Conservation (phyloP, 2,329 filamentous ascomycete genomes). For the Trichoderma breve region DNA sequence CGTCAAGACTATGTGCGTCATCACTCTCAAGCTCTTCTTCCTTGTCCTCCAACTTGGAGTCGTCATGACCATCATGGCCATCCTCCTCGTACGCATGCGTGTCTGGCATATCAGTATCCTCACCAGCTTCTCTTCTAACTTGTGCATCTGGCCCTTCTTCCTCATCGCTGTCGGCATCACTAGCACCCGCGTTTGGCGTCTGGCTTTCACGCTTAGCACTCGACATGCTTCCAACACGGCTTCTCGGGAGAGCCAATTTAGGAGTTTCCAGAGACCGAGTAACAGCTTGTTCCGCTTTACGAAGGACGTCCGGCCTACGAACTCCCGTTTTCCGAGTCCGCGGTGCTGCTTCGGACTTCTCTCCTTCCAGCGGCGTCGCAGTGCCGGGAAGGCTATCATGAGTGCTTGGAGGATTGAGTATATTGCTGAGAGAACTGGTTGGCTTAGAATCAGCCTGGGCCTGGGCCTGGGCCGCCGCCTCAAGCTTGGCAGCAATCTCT, state of each 20-base stretch:
- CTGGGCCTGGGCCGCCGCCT: slow-evolving; percentile 26
- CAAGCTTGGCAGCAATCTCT: slow-evolving; percentile 40
- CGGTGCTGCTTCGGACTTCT: slow-evolving; percentile 42
- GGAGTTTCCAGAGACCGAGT: slow-evolving; percentile 49
- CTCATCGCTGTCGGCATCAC: slow-evolving; percentile 41
- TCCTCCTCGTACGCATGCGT: slow-evolving; percentile 30
- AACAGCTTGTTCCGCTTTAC: slow-evolving; percentile 60
- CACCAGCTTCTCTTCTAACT: slow-evolving; percentile 36
- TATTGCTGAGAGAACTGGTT: slow-evolving; percentile 39
- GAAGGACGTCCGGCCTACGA: slow-evolving; percentile 56
- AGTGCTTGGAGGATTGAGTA: slow-evolving; percentile 44
- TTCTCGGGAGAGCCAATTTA: slow-evolving; percentile 45
- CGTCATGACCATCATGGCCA: slow-evolving; percentile 32
- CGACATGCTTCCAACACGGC: slow-evolving; percentile 50
- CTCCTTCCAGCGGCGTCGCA: slow-evolving; percentile 38
- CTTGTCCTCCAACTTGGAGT: slow-evolving; percentile 30
- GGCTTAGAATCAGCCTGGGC: slow-evolving; percentile 30
- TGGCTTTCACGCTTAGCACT: slow-evolving; percentile 47
- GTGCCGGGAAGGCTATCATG: slow-evolving; percentile 38
- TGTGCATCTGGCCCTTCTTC: slow-evolving; percentile 42
- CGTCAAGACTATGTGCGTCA: slow-evolving; percentile 55
- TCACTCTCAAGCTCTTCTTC: slow-evolving; percentile 28
- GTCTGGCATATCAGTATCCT: slow-evolving; percentile 46
- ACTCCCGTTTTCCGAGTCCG: slow-evolving; percentile 46
- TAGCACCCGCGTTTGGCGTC: slow-evolving; percentile 37